A percentile compares a stretch with the other conserved stretches of the same genome.
Evolutionary conservation across 2,329 filamentous ascomycete genomes (phyloP).

Genomic region (Apiospora arundinis): DNA sequence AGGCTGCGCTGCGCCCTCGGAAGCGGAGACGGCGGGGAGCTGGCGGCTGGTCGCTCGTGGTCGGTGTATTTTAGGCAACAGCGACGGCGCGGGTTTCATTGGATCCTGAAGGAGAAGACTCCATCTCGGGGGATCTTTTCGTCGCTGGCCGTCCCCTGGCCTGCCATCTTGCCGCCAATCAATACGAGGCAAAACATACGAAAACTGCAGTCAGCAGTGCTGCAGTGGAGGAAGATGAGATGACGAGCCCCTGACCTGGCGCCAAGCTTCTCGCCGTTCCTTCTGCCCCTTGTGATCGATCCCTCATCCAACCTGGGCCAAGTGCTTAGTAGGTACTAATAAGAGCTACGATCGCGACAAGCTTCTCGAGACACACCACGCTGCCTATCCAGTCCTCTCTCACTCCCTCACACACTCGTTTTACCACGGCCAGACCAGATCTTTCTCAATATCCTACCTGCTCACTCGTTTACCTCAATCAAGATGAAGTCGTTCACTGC

Average conservation of each 20-base stretch:
- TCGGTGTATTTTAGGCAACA: not conserved
- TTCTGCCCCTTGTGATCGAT: not conserved
- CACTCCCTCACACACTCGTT: not conserved
- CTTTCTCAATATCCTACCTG: not conserved
- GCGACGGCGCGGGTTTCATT: not conserved
- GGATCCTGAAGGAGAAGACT: not conserved
- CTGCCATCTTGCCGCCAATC: not conserved
- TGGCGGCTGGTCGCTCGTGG: not conserved
- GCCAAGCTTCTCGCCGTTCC: not conserved
- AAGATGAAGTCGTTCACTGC: constrained; percentile 7
- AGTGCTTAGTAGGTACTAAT: not conserved
- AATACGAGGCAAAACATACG: not conserved
- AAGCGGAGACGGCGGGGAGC: not conserved
- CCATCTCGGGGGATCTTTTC: not conserved
- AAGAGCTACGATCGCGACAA: not conserved
- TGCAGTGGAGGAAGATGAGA: not conserved
- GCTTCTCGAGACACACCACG: not conserved
- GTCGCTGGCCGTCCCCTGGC: not conserved
- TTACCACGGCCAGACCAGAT: not conserved
- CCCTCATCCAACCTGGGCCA: not conserved
- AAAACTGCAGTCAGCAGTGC: not conserved
- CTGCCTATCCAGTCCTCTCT: not conserved
- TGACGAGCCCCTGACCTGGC: not conserved
- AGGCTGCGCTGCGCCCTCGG: not conserved
- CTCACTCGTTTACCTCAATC: not conserved